Percentiles rank a stretch among this genome's conserved stretches.
Conservation (phyloP, 169 alveolate species). For the Plasmodium gallinaceum region DNA sequence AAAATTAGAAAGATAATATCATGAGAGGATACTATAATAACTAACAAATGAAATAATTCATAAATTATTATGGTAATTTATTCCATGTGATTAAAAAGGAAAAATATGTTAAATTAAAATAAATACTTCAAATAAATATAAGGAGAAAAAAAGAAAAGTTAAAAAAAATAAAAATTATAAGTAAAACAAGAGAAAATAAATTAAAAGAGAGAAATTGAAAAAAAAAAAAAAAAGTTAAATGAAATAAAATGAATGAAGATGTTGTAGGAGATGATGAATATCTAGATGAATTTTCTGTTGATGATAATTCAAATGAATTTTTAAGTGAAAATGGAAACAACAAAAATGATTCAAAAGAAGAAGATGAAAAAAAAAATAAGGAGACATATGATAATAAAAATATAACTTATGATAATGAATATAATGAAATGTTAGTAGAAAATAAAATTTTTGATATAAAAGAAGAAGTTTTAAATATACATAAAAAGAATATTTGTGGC, state of each 20-base stretch:
- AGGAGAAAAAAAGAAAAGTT: too few relatives aligned
- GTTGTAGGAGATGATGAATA: conserved; percentile 68
- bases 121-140: too few relatives aligned
- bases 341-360: background rate
- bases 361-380: background rate
- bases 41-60: too few relatives aligned
- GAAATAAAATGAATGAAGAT: conserved; percentile 2
- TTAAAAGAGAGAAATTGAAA: too few relatives aligned
- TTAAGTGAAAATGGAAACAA: background rate
- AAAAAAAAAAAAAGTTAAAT: too few relatives aligned
- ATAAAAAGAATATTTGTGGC: conserved; percentile 44
- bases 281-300: conserved; percentile 63
- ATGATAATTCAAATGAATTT: conserved; percentile 23
- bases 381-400: background rate
- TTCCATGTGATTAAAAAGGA: too few relatives aligned
- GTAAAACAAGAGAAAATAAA: too few relatives aligned
- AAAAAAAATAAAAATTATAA: too few relatives aligned
- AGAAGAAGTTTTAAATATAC: conserved; percentile 41
- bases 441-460: conserved; percentile 11
- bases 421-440: background rate
- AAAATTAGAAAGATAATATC: too few relatives aligned
- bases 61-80: too few relatives aligned
- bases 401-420: background rate
- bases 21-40: too few relatives aligned
- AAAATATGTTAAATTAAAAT: too few relatives aligned